Base-by-base conservation (phyloP, 768 basidiomycete genomes). In the Boletellus ananas region DNA sequence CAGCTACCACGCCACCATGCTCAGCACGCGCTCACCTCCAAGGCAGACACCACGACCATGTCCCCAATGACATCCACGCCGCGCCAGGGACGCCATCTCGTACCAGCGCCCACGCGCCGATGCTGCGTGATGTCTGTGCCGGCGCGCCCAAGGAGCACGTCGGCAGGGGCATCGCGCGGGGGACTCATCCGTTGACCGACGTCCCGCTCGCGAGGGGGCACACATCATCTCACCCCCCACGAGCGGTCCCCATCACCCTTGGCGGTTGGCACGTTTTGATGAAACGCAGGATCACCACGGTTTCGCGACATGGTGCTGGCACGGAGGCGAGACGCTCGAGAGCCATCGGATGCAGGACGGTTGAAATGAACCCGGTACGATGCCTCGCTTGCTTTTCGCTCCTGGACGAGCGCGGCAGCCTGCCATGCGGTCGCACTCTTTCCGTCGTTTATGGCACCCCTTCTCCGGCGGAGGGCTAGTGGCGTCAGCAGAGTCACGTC, bases 31-130 rank as follows among this genome's bases (percentile, higher is more conserved):
- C 18, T 34, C 36, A 36, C 47, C 18, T 46, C 56, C 34, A 66
- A 57, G 20, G 45, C 47, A 31, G 67, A 64, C 34, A 27, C 54
- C 11, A 75, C 73, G 62, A 61, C 69, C 40, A 72, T 80, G 57
- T 74, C 76, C 18, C 77, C 77, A 58, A 72, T 4, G 78, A 81
- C 62, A 73, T 79, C 43, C 81, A 80, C 57, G 68, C 65, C 34
- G 67, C 74, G 74, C 79, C n/a, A 78, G 79, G 9, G 80, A 81
- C 50, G 78, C 78, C 6, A 72, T 80, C 41, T 76, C 78, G 25
- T 78, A 75, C 53, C 68, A 72, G 29, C 56, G 75, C 72, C 10
- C 70, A 77, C 52, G 62, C 54, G n/a, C 68, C 62, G 53, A 64
- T 62, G 57, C 47, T 27, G 12, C 13, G 25, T 35, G 43, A 35